A percentile compares a stretch with the other conserved stretches of the same genome.
phyloP scores from a whole-genome alignment of 768 basidiomycete species.

The Amylocystis lapponica region DNA sequence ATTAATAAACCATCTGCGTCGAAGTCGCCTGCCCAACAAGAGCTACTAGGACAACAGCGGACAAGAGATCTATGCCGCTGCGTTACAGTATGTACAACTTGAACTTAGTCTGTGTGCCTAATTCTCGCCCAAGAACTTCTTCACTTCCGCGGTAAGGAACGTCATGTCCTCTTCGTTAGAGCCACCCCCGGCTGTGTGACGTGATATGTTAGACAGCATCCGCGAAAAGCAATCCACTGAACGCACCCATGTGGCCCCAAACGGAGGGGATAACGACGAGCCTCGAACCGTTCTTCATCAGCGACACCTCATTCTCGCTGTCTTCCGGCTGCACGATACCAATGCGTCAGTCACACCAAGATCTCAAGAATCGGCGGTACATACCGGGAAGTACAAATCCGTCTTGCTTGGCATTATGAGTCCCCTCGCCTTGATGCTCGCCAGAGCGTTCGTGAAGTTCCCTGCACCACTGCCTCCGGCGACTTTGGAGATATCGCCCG shows the following conservation, averaged over 20 bases:
- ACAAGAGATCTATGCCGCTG: too few species aligned
- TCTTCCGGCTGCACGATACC: constrained; percentile 45
- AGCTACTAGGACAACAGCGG: too few species aligned
- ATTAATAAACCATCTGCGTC: too few species aligned
- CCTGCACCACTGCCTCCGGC: constrained; percentile 21
- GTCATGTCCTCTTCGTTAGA: constrained; percentile 31
- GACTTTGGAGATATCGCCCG: constrained; percentile 46
- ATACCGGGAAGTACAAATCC: constrained; percentile 52
- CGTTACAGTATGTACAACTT: too few species aligned
- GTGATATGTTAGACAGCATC: background rate
- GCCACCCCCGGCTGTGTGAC: constrained; percentile 37
- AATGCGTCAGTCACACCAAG: background rate
- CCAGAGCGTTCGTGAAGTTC: constrained; percentile 38
- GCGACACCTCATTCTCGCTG: constrained; percentile 40
- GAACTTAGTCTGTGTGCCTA: too few species aligned
- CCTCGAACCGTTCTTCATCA: constrained; percentile 35
- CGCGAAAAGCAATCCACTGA: background rate
- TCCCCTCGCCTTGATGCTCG: constrained; percentile 43
- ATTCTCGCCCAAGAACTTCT: constrained; percentile 41
- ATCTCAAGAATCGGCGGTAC: background rate
- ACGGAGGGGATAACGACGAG: constrained; percentile 49
- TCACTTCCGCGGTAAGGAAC: constrained; percentile 41
- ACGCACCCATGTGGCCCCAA: constrained; percentile 53
- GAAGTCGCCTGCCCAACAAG: too few species aligned
- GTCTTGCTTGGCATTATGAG: constrained; percentile 56